Conservation (phyloP, 768 basidiomycete species). For the Hemileccinum impolitum region DNA sequence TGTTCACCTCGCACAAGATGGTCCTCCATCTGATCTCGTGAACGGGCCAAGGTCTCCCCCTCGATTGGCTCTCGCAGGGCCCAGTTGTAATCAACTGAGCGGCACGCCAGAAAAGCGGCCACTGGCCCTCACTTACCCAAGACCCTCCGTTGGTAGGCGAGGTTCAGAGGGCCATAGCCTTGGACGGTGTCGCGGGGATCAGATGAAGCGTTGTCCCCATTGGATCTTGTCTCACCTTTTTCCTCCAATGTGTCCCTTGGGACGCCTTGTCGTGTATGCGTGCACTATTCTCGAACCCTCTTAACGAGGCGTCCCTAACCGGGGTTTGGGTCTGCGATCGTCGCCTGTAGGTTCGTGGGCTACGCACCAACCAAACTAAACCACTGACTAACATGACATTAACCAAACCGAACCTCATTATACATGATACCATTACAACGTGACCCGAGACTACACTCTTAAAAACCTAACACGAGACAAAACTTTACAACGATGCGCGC, state of each 20-base stretch:
- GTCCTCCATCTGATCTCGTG: slow-evolving; percentile 38
- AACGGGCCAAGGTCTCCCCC: slow-evolving; percentile 82
- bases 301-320: not conserved
- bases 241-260: slow-evolving; percentile 8
- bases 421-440: too few species aligned
- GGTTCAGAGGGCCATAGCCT: slow-evolving; percentile 22
- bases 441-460: too few species aligned
- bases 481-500: not conserved
- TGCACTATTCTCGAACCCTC: too few species aligned
- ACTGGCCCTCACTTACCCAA: slow-evolving; percentile 34
- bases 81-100: slow-evolving; percentile 54
- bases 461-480: too few species aligned
- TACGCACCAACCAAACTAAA: too few species aligned
- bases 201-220: slow-evolving; percentile 29
- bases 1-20: slow-evolving; percentile 56
- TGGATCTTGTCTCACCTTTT: slow-evolving; percentile 2
- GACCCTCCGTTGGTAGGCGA: slow-evolving; percentile 35
- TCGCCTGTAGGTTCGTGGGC: not conserved
- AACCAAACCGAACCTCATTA: too few species aligned
- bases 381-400: too few species aligned
- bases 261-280: slow-evolving; percentile 7
- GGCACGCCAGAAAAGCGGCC: slow-evolving; percentile 67
- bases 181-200: slow-evolving; percentile 55
- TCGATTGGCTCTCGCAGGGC: slow-evolving; percentile 59
- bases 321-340: not conserved